Evolutionary conservation across 805 yeast species (phyloP).

Genomic region (Starmerella vaccinii): DNA sequence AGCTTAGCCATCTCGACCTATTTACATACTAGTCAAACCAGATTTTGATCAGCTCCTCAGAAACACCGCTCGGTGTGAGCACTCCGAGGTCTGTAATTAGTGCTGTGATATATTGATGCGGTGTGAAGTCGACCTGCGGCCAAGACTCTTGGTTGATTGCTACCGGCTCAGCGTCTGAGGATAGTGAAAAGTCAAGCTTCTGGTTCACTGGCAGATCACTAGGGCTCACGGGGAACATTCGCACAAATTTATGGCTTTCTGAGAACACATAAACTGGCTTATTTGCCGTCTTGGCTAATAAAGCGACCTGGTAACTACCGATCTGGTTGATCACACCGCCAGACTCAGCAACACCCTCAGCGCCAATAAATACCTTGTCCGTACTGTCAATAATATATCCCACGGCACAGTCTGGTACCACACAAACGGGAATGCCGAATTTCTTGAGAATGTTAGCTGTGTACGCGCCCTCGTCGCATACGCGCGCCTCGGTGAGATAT

Average conservation of each 20-base stretch:
- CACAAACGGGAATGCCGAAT: conserved; percentile 72
- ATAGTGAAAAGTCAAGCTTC: conserved; percentile 35
- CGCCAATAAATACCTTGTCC: conserved; percentile 91
- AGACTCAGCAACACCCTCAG: conserved; percentile 97
- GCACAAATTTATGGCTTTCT: conserved; percentile 90
- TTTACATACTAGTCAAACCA: conserved; percentile 64
- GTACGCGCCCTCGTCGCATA: conserved; percentile 60
- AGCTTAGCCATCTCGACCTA: not conserved
- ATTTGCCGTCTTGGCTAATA: conserved; percentile 77
- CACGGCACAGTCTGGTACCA: conserved; percentile 86
- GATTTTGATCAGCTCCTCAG: conserved; percentile 96
- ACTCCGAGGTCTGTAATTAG: conserved; percentile 94
- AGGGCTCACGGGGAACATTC: conserved; percentile 89
- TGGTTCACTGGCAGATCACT: conserved; percentile 69
- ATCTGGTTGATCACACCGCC: conserved; percentile 92
- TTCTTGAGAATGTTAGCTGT: conserved; percentile 61
- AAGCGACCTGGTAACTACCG: conserved; percentile 92
- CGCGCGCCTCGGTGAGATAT: conserved; percentile 86
- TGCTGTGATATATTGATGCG: conserved; percentile 91
- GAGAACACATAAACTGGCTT: conserved; percentile 92
- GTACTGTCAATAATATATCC: conserved; percentile 86
- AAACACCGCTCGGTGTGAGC: conserved; percentile 91
- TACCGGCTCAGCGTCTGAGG: conserved; percentile 23
- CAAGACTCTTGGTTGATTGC: conserved; percentile 32
- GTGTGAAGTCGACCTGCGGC: conserved; percentile 81